Percentiles rank a stretch among this genome's conserved stretches.
Evolutionary conservation across 306 rosid species (phyloP).

Genomic region (Lathyrus sativus): DNA sequence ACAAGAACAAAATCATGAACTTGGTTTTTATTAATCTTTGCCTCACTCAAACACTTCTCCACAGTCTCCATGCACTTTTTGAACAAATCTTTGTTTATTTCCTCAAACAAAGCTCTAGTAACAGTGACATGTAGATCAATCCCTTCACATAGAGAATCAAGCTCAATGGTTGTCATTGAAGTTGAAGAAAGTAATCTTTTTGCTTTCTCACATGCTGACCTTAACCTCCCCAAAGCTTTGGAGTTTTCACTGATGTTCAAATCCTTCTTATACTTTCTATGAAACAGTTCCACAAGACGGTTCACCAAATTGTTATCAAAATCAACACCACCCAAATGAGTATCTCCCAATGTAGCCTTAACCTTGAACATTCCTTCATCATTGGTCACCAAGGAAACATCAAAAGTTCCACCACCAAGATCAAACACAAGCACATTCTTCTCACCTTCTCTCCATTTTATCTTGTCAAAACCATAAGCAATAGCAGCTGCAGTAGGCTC

Average conservation of each 20-base stretch:
- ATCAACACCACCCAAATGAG: constrained; percentile 47
- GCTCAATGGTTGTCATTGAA: constrained; percentile 36
- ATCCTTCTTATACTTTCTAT: constrained; percentile 38
- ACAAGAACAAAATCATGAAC: constrained; percentile 52
- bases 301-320: constrained; percentile 45
- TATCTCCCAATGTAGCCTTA: constrained; percentile 45
- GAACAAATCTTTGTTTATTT: constrained; percentile 47
- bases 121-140: constrained; percentile 35
- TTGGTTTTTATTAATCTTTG: constrained; percentile 32
- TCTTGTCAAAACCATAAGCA: constrained; percentile 49
- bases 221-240: constrained; percentile 41
- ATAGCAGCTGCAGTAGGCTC: constrained; percentile 55
- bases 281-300: constrained; percentile 28
- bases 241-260: constrained; percentile 24
- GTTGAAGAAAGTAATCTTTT: constrained; percentile 47
- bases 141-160: constrained; percentile 43
- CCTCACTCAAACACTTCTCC: constrained; percentile 43
- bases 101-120: constrained; percentile 45
- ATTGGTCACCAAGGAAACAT: constrained; percentile 44
- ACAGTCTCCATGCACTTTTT: constrained; percentile 42
- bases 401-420: constrained; percentile 55
- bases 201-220: constrained; percentile 47
- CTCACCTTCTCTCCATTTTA: constrained; percentile 39
- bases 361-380: constrained; percentile 52
- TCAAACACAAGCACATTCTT: constrained; percentile 50